Evolutionary conservation across 2,329 filamentous ascomycete genomes (phyloP).

Genomic region (Penicillium verrucosum): DNA sequence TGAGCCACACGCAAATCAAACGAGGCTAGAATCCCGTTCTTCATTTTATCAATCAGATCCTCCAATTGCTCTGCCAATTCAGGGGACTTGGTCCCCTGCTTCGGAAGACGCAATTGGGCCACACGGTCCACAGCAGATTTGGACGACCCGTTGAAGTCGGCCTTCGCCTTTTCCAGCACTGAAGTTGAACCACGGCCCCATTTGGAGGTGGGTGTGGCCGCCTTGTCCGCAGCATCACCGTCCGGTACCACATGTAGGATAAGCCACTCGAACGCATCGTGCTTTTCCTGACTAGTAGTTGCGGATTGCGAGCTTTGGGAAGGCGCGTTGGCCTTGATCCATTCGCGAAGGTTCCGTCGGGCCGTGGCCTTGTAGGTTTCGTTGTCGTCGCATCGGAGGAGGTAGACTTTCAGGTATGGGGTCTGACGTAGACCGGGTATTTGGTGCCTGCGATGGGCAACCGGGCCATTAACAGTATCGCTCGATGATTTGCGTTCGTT

Average conservation of each 20-base stretch:
- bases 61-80: slow-evolving; percentile 80
- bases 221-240: slow-evolving; percentile 64
- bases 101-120: slow-evolving; percentile 74
- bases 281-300: slow-evolving; percentile 75
- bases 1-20: slow-evolving; percentile 89
- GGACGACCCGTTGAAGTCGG: slow-evolving; percentile 79
- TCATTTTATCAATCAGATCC: slow-evolving; percentile 81
- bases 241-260: slow-evolving; percentile 92
- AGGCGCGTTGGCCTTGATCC: slow-evolving; percentile 76
- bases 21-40: slow-evolving; percentile 78
- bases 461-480: slow-evolving; percentile 35
- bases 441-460: slow-evolving; percentile 71
- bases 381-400: slow-evolving; percentile 92
- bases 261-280: slow-evolving; percentile 95
- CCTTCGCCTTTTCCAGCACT: slow-evolving; percentile 80
- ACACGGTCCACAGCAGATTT: slow-evolving; percentile 75
- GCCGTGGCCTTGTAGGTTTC: slow-evolving; percentile 84
- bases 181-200: slow-evolving; percentile 79
- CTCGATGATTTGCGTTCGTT: slow-evolving; percentile 36
- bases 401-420: slow-evolving; percentile 85
- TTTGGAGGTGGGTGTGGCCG: slow-evolving; percentile 58
- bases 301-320: slow-evolving; percentile 30
- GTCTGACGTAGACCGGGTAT: slow-evolving; percentile 91
- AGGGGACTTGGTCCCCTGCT: slow-evolving; percentile 60
- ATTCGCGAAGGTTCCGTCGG: slow-evolving; percentile 77